Evolutionary conservation across 371 early-diverging fungal genomes (phyloP), one percentile per base, ranked within the genome.

Genomic region (Rhizopus sp.): DNA sequence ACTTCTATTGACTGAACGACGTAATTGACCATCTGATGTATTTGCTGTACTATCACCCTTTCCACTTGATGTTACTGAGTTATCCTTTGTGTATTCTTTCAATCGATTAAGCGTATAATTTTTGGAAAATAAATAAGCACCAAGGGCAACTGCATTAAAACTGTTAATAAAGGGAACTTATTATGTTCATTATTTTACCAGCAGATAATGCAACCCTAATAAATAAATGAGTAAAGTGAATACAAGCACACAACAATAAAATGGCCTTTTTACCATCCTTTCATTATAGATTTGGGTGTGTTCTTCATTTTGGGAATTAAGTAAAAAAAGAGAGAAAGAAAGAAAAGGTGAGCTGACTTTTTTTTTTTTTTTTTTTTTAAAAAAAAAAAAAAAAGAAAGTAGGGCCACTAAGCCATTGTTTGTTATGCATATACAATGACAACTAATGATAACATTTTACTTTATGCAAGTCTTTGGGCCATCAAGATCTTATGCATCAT

Each of bases 1-100:
- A 17, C 44, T 42, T 42, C 44, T 13, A n/a, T 42, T 42, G 44
- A 42, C 44, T 12, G 44, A 42, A n/a, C 44, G 44, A 17, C 44
- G 44, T 42, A 42, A 42, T 17, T 42, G 4, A 12, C 44, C 44
- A 17, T 42, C 44, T 42, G 10, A 1, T n/a, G 10, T 16, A 42
- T 10, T 42, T 37, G 38, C 6, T 10, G 7, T 13, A 42, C 16
- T 17, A 10, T 53, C 55, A 23, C 39, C 29, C 5, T 62, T 41
- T 29, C 53, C 52, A 49, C 69, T 64, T 29, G 64, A 64, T 7
- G 69, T 69, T 3, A 69, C 65, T 9, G 69, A 69, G 29, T 40
- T 58, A 1, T 62, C 53, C 38, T 58, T 35, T n/a, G 65, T 64
- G 16, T 69, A 69, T 30, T 57, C 44, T 15, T 17, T 57, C n/a